These are phyloP conservation scores for Pyrus hybrid DNA, from an alignment of 331 rosid genomes.

Conservation along the genomic window DNA sequence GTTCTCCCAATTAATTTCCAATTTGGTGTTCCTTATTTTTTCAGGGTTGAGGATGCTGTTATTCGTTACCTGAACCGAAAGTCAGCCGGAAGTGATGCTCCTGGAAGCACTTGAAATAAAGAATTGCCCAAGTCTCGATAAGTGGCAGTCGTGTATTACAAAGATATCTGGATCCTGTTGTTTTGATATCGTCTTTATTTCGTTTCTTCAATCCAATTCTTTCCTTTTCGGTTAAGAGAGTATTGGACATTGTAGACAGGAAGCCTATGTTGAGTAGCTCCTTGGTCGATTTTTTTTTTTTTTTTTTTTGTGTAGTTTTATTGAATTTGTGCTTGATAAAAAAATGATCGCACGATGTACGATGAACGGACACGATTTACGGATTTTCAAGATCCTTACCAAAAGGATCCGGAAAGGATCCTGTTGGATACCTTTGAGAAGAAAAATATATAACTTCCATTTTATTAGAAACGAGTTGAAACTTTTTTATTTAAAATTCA, in stretches of 20 bases:
- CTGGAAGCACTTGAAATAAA: conserved; percentile 35
- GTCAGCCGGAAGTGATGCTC: conserved; percentile 48
- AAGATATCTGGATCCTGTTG: not conserved
- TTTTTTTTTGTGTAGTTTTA: no score
- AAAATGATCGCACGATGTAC: no score
- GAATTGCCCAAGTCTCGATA: not conserved
- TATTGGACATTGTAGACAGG: no score
- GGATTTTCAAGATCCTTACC: no score
- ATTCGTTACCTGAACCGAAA: conserved; percentile 85
- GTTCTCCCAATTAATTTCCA: not conserved
- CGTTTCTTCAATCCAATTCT: not conserved
- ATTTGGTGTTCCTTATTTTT: not conserved
- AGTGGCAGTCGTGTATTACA: not conserved
- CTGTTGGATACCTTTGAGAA: no score
- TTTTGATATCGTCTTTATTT: not conserved
- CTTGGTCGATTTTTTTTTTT: not conserved
- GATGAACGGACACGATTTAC: no score
- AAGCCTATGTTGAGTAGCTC: no score
- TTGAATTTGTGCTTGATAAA: no score
- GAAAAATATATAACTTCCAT: not conserved
- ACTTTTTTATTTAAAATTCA: not conserved
- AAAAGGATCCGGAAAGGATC: no score
- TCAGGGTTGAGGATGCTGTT: conserved; percentile 94
- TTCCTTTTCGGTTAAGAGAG: not conserved
- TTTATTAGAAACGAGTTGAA: not conserved